Conservation (phyloP, 257 asterid species). For the Pogostemon cablin region DNA sequence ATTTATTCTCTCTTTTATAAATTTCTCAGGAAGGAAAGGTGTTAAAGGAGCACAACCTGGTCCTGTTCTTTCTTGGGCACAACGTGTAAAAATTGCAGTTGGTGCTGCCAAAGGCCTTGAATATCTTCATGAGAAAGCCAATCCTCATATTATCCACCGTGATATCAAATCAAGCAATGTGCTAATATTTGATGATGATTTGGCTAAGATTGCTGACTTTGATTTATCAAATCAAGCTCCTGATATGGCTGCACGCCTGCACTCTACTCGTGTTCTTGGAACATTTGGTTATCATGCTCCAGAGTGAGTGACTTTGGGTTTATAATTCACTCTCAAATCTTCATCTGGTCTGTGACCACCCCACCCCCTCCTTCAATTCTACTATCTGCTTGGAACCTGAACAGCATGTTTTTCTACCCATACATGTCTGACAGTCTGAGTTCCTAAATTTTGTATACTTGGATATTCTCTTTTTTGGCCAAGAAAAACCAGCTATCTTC, state of each 20-base stretch:
- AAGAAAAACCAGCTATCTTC: neutral
- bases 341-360: neutral
- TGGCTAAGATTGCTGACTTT: slow-evolving; percentile 85
- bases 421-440: too few relatives aligned
- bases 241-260: slow-evolving; percentile 95
- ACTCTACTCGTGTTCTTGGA: slow-evolving; percentile 94
- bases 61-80: slow-evolving; percentile 87
- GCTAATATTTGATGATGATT: slow-evolving; percentile 73
- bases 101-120: slow-evolving; percentile 92
- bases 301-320: slow-evolving; percentile 53
- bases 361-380: neutral
- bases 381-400: neutral
- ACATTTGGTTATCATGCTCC: slow-evolving; percentile 96
- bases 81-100: slow-evolving; percentile 85
- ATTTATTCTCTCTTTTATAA: neutral
- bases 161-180: slow-evolving; percentile 92
- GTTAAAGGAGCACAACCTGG: slow-evolving; percentile 97
- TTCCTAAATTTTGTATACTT: neutral
- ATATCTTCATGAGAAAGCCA: slow-evolving; percentile 82
- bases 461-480: neutral
- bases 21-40: slow-evolving; percentile 72
- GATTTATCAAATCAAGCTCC: slow-evolving; percentile 93
- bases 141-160: slow-evolving; percentile 81
- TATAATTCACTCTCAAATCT: neutral
- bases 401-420: too few relatives aligned